Conservation (phyloP, 2,329 filamentous ascomycete species). For the Diaporthe citrichinensis region DNA sequence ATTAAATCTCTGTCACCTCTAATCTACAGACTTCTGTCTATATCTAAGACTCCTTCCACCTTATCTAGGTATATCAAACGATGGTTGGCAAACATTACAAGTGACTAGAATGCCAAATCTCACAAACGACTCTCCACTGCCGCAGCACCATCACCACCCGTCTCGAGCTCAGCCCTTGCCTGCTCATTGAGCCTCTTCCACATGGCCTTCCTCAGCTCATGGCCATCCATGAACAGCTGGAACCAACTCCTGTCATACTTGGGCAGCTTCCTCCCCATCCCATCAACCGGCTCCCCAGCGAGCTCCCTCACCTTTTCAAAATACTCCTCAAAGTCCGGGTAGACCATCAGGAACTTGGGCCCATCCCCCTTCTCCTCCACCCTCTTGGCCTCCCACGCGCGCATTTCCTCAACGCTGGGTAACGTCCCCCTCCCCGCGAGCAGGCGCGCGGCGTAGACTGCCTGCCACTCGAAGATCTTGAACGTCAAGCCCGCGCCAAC, state of each 20-base stretch:
- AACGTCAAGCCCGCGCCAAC: conserved; percentile 73
- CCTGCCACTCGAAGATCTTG: conserved; percentile 79
- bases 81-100: neutral
- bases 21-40: neutral
- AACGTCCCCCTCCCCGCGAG: conserved; percentile 68
- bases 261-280: conserved; percentile 60
- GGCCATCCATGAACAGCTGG: conserved; percentile 65
- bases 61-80: neutral
- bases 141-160: neutral
- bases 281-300: conserved; percentile 60
- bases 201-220: conserved; percentile 70
- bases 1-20: neutral
- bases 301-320: conserved; percentile 69
- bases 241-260: conserved; percentile 62
- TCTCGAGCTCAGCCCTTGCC: conserved; percentile 45
- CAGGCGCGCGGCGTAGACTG: conserved; percentile 71
- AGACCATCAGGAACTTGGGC: conserved; percentile 67
- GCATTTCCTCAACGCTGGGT: conserved; percentile 64
- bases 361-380: conserved; percentile 70
- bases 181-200: conserved; percentile 67
- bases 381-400: conserved; percentile 69
- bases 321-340: conserved; percentile 75
- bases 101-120: neutral
- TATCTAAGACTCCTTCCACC: neutral
- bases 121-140: neutral